Conservation (phyloP, 495 filamentous ascomycete species). For the Tuber aestivum region DNA sequence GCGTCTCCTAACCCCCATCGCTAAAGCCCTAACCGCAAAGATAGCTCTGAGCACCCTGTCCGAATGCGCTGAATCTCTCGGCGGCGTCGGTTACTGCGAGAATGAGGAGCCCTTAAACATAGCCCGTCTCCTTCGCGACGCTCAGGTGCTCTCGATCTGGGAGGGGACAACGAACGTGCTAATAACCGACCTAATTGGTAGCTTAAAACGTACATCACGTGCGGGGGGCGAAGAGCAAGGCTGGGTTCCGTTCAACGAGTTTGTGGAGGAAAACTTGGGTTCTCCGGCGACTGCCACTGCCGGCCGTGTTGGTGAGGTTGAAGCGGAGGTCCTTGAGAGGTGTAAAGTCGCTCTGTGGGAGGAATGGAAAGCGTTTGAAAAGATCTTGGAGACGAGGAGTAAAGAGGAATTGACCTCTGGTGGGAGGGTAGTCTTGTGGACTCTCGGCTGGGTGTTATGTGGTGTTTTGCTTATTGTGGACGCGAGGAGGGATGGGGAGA, state of each 20-base stretch:
- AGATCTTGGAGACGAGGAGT: slow-evolving; percentile 29
- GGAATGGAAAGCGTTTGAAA: slow-evolving; percentile 38
- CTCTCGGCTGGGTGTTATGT: slow-evolving; percentile 38
- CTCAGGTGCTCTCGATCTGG: slow-evolving; percentile 62
- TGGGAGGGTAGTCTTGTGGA: slow-evolving; percentile 37
- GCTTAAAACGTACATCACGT: slow-evolving; percentile 47
- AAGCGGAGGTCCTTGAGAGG: slow-evolving; percentile 36
- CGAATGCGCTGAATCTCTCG: slow-evolving; percentile 63
- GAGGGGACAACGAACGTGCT: slow-evolving; percentile 72
- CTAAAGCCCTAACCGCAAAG: slow-evolving; percentile 60
- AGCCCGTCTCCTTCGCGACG: slow-evolving; percentile 60
- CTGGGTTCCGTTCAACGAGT: slow-evolving; percentile 37
- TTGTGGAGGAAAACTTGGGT: slow-evolving; percentile 39
- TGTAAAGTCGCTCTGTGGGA: slow-evolving; percentile 40
- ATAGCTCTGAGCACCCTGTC: slow-evolving; percentile 50
- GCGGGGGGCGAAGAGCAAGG: slow-evolving; percentile 34
- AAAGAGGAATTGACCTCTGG: slow-evolving; percentile 35
- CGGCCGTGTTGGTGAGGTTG: slow-evolving; percentile 20
- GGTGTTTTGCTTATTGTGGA: slow-evolving; percentile 39
- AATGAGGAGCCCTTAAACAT: slow-evolving; percentile 61
- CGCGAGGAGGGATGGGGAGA: slow-evolving; percentile 36
- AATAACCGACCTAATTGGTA: slow-evolving; percentile 55
- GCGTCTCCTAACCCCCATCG: slow-evolving; percentile 58
- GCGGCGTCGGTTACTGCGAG: slow-evolving; percentile 71
- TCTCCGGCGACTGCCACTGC: slow-evolving; percentile 19